Conservation (phyloP, 768 basidiomycete species). For the Rhodotorula diobovata region DNA sequence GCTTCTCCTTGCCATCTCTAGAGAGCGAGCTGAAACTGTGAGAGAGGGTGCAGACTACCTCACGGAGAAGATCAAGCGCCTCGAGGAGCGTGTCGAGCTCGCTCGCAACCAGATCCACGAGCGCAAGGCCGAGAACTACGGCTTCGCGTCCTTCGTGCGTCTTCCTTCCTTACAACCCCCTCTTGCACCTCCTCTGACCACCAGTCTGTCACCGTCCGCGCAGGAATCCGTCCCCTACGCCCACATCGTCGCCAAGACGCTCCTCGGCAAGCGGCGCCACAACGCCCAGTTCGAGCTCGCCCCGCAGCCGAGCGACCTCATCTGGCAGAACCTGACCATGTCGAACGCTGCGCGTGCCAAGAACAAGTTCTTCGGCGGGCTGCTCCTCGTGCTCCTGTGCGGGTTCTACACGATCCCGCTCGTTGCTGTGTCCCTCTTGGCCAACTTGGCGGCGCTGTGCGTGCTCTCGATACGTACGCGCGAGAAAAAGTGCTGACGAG, state of each 20-base stretch:
- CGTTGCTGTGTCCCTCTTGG: conserved; percentile 79
- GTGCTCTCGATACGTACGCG: conserved; percentile 10
- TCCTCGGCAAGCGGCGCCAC: conserved; percentile 65
- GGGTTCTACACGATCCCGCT: conserved; percentile 94
- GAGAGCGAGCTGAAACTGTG: background rate
- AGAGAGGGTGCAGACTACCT: conserved; percentile 63
- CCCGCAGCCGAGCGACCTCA: conserved; percentile 60
- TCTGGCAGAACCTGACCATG: conserved; percentile 86
- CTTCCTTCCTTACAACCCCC: too few relatives aligned
- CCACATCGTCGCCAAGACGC: conserved; percentile 71
- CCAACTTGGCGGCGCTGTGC: conserved; percentile 64
- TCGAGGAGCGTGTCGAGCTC: conserved; percentile 58
- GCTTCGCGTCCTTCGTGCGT: conserved; percentile 71
- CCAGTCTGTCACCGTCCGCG: too few relatives aligned
- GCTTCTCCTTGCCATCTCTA: conserved; percentile 59
- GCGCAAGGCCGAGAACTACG: conserved; percentile 54
- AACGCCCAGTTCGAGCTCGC: conserved; percentile 69
- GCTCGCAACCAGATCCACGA: conserved; percentile 56
- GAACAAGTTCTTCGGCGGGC: conserved; percentile 69
- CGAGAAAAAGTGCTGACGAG: background rate
- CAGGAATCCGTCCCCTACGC: conserved; percentile 62
- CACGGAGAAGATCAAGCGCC: conserved; percentile 48
- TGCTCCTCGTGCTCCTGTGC: conserved; percentile 70
- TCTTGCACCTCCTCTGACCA: too few relatives aligned
- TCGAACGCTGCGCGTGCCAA: conserved; percentile 62